Base-by-base conservation (phyloP, 306 rosid species). In the Lathyrus oleraceus region DNA sequence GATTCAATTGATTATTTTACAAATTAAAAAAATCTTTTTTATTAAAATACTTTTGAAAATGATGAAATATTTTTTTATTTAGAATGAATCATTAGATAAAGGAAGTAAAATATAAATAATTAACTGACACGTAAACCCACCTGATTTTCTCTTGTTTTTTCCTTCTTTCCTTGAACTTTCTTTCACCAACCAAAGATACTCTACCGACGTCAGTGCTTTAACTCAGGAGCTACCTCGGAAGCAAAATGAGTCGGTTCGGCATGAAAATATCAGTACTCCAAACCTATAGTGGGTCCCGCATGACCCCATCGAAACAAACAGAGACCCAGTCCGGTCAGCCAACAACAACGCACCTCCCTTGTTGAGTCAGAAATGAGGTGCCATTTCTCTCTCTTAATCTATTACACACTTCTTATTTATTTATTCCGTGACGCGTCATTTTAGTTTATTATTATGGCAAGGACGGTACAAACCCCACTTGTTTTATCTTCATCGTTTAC, bases 381-480 rank as follows among this genome's bases (percentile, higher is more conserved):
- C 27, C 4, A 1, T 2, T 38, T 30, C 65, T 30, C 10, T 56
- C 25, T 63, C 48, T 51, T 51, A 32, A 17, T 43, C 49, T 20
- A 13, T 4, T 8, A 1, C 1, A 35, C 39, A 1, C 0, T 51
- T 3, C n/a, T 27, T 1, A 8, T 39, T 64, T 15, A n/a, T n/a
- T 16, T 16, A 7, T 5, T 15, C 16, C 3, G 10, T 60, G 58
- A 81, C 89, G 80, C 89, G 83, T 76, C 83, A 60, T 51, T 0
- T 19, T 1, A 20, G 27, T 54, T 27, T 0, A 15, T 30, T 13
- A 5, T 10, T 3, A 21, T 2, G 38, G 44, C 45, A 77, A 69
- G 83, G 85, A 71, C 79, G 79, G 70, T 79, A 58, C 39, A 73
- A 61, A 73, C 28, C 64, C 69, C 49, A 27, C 53, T 63, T 68